Evolutionary conservation across 2,329 filamentous ascomycete species (phyloP).

Genomic region (Lecanicillium sp.): DNA sequence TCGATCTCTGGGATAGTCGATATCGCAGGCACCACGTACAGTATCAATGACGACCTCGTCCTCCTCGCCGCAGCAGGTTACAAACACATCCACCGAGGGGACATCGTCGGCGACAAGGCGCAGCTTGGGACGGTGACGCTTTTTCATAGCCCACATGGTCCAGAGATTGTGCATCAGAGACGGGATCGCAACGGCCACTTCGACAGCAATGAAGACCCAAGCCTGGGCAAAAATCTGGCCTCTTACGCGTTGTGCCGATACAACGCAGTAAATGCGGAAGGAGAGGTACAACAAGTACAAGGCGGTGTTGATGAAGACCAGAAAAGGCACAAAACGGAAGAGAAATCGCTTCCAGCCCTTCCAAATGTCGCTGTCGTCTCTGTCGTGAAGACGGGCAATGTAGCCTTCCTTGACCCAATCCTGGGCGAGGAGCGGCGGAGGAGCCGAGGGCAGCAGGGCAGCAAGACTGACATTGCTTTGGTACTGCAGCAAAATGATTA

Average conservation of each 20-base stretch:
- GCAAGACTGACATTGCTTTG: slow-evolving; percentile 34
- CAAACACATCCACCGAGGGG: slow-evolving; percentile 47
- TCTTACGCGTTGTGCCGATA: slow-evolving; percentile 37
- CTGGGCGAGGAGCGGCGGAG: slow-evolving; percentile 20
- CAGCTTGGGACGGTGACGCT: slow-evolving; percentile 43
- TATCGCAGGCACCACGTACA: slow-evolving; percentile 41
- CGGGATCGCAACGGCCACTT: slow-evolving; percentile 44
- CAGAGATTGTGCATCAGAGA: slow-evolving; percentile 48
- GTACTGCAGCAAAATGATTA: slow-evolving; percentile 19
- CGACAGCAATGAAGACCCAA: slow-evolving; percentile 49
- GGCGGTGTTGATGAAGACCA: slow-evolving; percentile 31
- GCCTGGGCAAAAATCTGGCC: slow-evolving; percentile 36
- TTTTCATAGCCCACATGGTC: slow-evolving; percentile 49
- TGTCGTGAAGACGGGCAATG: slow-evolving; percentile 32
- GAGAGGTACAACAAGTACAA: slow-evolving; percentile 41
- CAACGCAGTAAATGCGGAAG: slow-evolving; percentile 42
- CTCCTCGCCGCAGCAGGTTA: slow-evolving; percentile 51
- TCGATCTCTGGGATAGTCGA: slow-evolving; percentile 44
- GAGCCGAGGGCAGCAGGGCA: slow-evolving; percentile 25
- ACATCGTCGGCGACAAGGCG: slow-evolving; percentile 38
- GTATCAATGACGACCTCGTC: slow-evolving; percentile 49
- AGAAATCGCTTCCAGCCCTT: slow-evolving; percentile 33
- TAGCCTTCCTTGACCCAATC: slow-evolving; percentile 22
- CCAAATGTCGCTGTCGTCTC: slow-evolving; percentile 35
- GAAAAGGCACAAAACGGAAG: slow-evolving; percentile 27